A percentile compares a stretch with the other conserved stretches of the same genome.
These are phyloP conservation scores for Exophiala mesophila DNA, from an alignment of 2,329 filamentous ascomycete genomes.

Conservation along the genomic window DNA sequence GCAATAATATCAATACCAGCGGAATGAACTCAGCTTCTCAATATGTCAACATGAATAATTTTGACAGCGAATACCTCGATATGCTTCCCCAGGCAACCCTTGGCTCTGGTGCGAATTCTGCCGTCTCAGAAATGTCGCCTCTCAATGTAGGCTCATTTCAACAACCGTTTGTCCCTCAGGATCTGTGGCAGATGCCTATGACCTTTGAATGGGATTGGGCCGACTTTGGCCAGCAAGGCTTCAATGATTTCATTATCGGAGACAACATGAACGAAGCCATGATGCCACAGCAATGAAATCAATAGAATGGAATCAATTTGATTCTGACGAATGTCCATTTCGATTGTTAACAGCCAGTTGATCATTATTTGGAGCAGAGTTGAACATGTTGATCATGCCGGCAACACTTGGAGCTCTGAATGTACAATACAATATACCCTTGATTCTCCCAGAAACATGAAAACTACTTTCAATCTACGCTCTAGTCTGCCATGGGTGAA, in stretches of 20 bases:
- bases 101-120: slow-evolving; percentile 33
- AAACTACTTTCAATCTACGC: no score
- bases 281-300: slow-evolving; percentile 17
- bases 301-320: neutral
- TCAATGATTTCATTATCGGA: slow-evolving; percentile 21
- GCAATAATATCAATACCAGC: slow-evolving; percentile 11
- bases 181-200: slow-evolving; percentile 94
- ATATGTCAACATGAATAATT: slow-evolving; percentile 27
- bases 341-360: no score
- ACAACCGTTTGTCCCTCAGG: slow-evolving; percentile 84
- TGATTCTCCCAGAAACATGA: no score
- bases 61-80: slow-evolving; percentile 35
- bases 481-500: no score
- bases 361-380: no score
- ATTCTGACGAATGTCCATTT: neutral
- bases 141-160: slow-evolving; percentile 54
- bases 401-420: no score
- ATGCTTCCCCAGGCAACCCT: slow-evolving; percentile 35
- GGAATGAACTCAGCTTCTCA: slow-evolving; percentile 16
- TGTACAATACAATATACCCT: slow-evolving; percentile 19
- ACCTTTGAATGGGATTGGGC: slow-evolving; percentile 87
- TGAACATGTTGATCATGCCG: no score
- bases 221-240: slow-evolving; percentile 28
- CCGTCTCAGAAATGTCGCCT: slow-evolving; percentile 29
- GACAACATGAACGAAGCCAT: slow-evolving; percentile 19